Base-by-base conservation (phyloP, 768 basidiomycete species). In the Auricularia heimuer region DNA sequence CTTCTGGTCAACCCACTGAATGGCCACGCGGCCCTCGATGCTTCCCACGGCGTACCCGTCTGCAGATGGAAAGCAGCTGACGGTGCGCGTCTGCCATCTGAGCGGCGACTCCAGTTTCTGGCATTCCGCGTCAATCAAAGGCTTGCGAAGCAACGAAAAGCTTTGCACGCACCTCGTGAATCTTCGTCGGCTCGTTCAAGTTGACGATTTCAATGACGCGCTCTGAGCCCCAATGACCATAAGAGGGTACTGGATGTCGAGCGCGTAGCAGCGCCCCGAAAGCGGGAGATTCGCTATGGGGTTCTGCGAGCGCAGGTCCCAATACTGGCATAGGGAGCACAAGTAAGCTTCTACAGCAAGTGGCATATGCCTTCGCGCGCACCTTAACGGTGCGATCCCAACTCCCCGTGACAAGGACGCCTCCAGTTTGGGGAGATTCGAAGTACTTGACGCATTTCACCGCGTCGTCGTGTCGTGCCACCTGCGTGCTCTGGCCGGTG, bases 381-480 rank as follows among this genome's bases (percentile, higher is more conserved):
- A 78, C 77, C 71, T 76, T 75, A 51, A 79, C 66, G 56, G 75
- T 76, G 69, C 76, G 76, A 68, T 81, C 80, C 79, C 79, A 81
- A 8, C 76, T 74, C 0, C 77, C 80, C 0, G 80, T 80, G 24
- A 75, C 75, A 64, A 76, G 66, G 44, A 76, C 63, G 10, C 68
- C 69, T 4, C 65, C 65, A 11, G 34, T 35, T 11, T 58, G 35
- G 29, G 64, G 64, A 3, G 63, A 34, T 33, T 67, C 66, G 8
- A 68, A 42, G 66, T 62, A 67, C 18, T 47, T 35, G 14, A 73
- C 69, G 64, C 67, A 75, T 61, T 69, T 74, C 69, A 77, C 73
- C 4, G 72, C 72, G 8, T 69, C 72, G 51, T 77, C 75, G 60
- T 78, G 77, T 4, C 68, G 70, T 1, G 73, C 76, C 21, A 77